phyloP scores from a whole-genome alignment of 768 basidiomycete genomes.

The Amanita molliuscula region DNA sequence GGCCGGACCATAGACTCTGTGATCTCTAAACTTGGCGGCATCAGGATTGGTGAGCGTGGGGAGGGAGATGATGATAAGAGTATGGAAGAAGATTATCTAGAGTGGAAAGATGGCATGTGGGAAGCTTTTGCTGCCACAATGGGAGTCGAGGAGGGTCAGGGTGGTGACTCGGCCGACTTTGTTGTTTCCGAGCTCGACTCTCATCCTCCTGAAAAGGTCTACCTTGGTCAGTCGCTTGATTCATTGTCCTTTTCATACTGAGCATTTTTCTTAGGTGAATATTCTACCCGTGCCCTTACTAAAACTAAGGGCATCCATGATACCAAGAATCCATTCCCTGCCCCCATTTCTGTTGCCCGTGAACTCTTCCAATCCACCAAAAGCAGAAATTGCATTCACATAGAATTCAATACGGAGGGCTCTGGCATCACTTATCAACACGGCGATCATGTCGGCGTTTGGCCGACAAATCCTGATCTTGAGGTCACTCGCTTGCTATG shows the following conservation, averaged over 20 bases:
- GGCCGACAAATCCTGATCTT: constrained; percentile 89
- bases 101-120: constrained; percentile 99
- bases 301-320: constrained; percentile 95
- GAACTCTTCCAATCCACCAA: constrained; percentile 74
- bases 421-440: constrained; percentile 98
- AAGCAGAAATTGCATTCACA: constrained; percentile 87
- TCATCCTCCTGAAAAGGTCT: constrained; percentile 81
- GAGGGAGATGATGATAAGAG: constrained; percentile 99
- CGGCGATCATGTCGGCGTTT: constrained; percentile 95
- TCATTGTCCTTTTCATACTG: constrained; percentile 7
- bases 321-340: constrained; percentile 93
- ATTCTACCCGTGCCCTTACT: constrained; percentile 88
- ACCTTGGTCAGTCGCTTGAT: constrained; percentile 52
- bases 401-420: constrained; percentile 89
- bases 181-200: constrained; percentile 73
- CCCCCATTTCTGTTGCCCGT: constrained; percentile 64
- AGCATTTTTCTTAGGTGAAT: constrained; percentile 53
- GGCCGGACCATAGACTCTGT: constrained; percentile 67
- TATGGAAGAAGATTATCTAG: constrained; percentile 99
- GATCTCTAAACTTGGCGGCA: constrained; percentile 71
- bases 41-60: constrained; percentile 79
- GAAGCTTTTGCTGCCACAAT: constrained; percentile 73
- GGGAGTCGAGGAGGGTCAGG: constrained; percentile 92
- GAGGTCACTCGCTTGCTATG: constrained; percentile 87
- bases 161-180: constrained; percentile 92